Conservation (phyloP, 1,284 basidiomycete species). For the Moesziomyces parantarcticus region DNA sequence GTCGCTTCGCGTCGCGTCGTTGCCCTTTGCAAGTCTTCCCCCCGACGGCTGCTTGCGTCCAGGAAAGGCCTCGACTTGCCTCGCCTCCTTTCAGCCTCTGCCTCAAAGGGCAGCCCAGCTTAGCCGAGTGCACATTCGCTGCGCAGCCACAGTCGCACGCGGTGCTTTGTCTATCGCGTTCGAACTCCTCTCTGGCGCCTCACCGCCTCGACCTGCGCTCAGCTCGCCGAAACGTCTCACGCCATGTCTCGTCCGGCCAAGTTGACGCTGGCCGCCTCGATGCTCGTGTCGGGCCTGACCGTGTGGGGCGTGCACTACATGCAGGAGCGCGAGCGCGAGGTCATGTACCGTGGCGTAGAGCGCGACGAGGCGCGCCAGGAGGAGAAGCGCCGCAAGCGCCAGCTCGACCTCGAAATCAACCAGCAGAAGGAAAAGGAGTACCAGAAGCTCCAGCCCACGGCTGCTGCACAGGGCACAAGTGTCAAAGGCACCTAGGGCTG, state of each 20-base stretch:
- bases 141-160: no score
- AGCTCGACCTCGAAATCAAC: slow-evolving; percentile 53
- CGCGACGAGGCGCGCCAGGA: slow-evolving; percentile 59
- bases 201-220: slow-evolving; percentile 2
- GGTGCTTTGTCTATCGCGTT: no score
- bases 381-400: slow-evolving; percentile 58
- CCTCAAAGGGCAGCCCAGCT: no score
- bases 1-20: no score
- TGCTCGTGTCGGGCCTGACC: slow-evolving; percentile 76
- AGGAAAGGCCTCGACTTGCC: no score
- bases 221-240: slow-evolving; percentile 64
- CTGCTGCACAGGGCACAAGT: slow-evolving; percentile 4
- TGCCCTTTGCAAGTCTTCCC: no score
- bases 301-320: slow-evolving; percentile 92
- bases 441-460: slow-evolving; percentile 59
- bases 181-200: not conserved
- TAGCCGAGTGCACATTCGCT: no score
- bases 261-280: slow-evolving; percentile 78
- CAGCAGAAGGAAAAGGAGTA: slow-evolving; percentile 55
- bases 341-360: slow-evolving; percentile 65
- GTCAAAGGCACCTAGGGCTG: no score
- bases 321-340: slow-evolving; percentile 83
- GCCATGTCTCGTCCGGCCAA: slow-evolving; percentile 84
- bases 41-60: no score
- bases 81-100: no score